phyloP scores from a whole-genome alignment of 2,329 filamentous ascomycete species.

The Shiraia bambusicola region DNA sequence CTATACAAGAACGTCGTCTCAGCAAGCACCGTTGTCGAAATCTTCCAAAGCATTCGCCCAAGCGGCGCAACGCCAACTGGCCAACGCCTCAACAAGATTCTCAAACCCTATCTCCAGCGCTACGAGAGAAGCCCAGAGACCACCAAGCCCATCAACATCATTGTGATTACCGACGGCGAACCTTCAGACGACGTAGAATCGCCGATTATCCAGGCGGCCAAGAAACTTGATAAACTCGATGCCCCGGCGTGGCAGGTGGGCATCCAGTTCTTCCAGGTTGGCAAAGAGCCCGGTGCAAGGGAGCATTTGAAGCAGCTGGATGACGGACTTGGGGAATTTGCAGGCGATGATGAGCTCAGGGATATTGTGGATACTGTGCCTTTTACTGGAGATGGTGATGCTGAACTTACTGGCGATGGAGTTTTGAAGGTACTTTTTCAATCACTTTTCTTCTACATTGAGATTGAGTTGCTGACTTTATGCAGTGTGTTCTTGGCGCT shows the following conservation, averaged over 20 bases:
- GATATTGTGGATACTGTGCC: constrained; percentile 93
- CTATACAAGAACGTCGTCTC: constrained; percentile 67
- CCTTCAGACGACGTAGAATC: constrained; percentile 77
- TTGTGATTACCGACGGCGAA: constrained; percentile 87
- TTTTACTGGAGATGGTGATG: constrained; percentile 59
- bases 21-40: constrained; percentile 59
- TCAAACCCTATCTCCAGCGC: constrained; percentile 68
- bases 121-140: constrained; percentile 53
- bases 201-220: constrained; percentile 64
- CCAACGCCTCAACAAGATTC: constrained; percentile 66
- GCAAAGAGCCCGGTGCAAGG: constrained; percentile 66
- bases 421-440: constrained; percentile 65
- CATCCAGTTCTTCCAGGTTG: constrained; percentile 95
- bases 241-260: constrained; percentile 82
- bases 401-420: constrained; percentile 64
- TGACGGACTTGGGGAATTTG: constrained; percentile 62
- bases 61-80: constrained; percentile 73
- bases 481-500: constrained; percentile 64
- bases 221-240: constrained; percentile 67
- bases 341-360: constrained; percentile 59
- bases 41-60: constrained; percentile 71
- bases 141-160: constrained; percentile 82
- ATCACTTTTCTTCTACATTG: neutral
- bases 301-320: constrained; percentile 71
- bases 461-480: constrained; percentile 1